Conservation (phyloP, 2,329 filamentous ascomycete species). For the Exophiala mesophila region DNA sequence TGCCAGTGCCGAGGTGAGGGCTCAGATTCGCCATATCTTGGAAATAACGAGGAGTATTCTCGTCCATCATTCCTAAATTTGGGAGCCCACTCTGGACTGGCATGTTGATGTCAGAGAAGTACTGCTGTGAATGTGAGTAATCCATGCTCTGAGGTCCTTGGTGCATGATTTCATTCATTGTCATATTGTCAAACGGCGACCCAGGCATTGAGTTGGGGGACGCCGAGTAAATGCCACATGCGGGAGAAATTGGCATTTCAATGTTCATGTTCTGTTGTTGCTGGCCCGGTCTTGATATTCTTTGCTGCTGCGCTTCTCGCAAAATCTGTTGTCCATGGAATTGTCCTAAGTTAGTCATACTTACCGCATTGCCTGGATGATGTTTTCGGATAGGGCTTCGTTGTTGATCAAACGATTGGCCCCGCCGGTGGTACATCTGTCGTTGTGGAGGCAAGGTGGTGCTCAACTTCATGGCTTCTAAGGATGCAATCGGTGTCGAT, state of each 20-base stretch:
- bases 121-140: constrained; percentile 23
- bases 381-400: constrained; percentile 30
- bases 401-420: constrained; percentile 59
- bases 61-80: constrained; percentile 21
- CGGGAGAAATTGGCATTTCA: constrained; percentile 37
- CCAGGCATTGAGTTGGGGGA: constrained; percentile 18
- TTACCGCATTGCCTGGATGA: constrained; percentile 31
- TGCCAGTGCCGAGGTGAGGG: constrained; percentile 18
- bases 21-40: constrained; percentile 19
- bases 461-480: constrained; percentile 68
- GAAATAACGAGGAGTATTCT: constrained; percentile 26
- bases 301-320: constrained; percentile 88
- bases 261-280: constrained; percentile 31
- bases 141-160: constrained; percentile 22
- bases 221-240: constrained; percentile 23
- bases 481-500: constrained; percentile 68
- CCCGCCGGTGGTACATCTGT: constrained; percentile 66
- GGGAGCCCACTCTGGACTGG: constrained; percentile 18
- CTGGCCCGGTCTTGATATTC: constrained; percentile 72
- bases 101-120: constrained; percentile 23
- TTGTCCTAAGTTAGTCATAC: constrained; percentile 54
- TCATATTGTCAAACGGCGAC: constrained; percentile 25
- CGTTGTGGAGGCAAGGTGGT: constrained; percentile 49
- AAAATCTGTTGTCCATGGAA: constrained; percentile 69
- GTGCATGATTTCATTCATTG: constrained; percentile 27